Evolutionary conservation across 768 basidiomycete species (phyloP), one percentile per base, ranked within the genome.

Genomic region (Rhodotorula taiwanensis): DNA sequence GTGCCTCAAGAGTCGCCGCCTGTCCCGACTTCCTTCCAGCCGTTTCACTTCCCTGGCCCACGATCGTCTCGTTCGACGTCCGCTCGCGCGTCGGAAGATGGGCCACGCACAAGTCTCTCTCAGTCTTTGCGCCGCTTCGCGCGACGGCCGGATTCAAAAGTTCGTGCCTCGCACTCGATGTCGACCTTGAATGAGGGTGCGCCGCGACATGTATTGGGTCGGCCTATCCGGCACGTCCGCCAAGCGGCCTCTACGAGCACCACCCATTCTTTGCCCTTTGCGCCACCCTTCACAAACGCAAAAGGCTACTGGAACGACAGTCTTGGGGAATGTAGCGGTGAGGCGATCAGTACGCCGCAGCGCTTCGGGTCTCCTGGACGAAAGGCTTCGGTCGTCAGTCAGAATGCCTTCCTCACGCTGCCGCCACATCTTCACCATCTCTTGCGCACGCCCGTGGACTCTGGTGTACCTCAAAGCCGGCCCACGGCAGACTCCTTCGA

Each of bases 391-490:
- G 8, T 44, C 43, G 43, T 10, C 43, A 11, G 13, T 10, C 67
- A 68, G 48, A 68, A 68, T 48, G 62, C 67, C 5, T 63, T 64
- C 62, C 51, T 68, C 20, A 60, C 67, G 8, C 62, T 68, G 16
- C 67, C 67, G 5, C 67, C 67, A 1, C 67, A 64, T 43, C 59
- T 68, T 0, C 67, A 68, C 28, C 67, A 68, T 39, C 67, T 68
- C 13, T 51, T 68, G 8, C 67, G 55, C 21, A 52, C 51, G 5
- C 67, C 67, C 0, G 58, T 56, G 27, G 43, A 30, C 2, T 5
- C 18, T 2, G 36, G 16, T 39, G 10, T 39, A 16, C 10, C 16
- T 16, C 36, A 9, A 16, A 39, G 36, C 16, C 36, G 36, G 36
- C 36, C 36, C 16, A 16, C 36, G n/a, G n/a, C n/a, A n/a, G n/a